Evolutionary conservation across 2,329 filamentous ascomycete genomes (phyloP).

Genomic region (Blumeriella jaapii): DNA sequence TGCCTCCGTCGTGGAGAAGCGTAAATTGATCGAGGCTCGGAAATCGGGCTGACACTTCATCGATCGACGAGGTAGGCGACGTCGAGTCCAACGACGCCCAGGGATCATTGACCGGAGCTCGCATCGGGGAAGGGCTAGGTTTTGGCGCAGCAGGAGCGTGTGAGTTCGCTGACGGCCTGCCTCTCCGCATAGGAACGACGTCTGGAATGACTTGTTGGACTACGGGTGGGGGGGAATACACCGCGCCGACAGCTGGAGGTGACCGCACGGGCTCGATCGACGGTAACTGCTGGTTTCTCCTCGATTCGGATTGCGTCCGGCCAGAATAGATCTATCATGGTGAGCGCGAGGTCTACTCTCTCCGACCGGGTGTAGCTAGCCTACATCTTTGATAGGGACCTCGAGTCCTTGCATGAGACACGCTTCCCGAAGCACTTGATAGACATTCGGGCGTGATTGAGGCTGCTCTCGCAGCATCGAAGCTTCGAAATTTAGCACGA

Average conservation of each 20-base stretch:
- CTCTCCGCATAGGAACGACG: constrained; percentile 87
- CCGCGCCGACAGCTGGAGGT: constrained; percentile 61
- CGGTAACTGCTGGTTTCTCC: constrained; percentile 46
- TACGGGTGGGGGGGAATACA: constrained; percentile 64
- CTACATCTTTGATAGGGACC: constrained; percentile 78
- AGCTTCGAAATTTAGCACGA: constrained; percentile 36
- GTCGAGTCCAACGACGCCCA: constrained; percentile 81
- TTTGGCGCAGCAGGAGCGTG: constrained; percentile 35
- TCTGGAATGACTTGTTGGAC: constrained; percentile 69
- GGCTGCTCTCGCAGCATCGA: constrained; percentile 86
- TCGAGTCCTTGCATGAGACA: constrained; percentile 83
- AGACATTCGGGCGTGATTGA: constrained; percentile 71
- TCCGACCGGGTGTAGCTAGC: constrained; percentile 26
- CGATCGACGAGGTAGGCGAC: constrained; percentile 41
- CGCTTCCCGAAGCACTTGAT: constrained; percentile 77
- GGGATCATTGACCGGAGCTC: constrained; percentile 64
- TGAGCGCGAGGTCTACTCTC: constrained; percentile 7
- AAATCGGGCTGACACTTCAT: constrained; percentile 77
- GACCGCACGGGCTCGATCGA: constrained; percentile 36
- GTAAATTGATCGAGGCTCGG: constrained; percentile 91
- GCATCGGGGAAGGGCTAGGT: constrained; percentile 56
- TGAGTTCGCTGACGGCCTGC: constrained; percentile 51
- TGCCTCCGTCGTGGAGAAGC: constrained; percentile 71
- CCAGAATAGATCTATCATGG: constrained; percentile 56
- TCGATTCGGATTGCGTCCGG: constrained; percentile 51